phyloP scores from a whole-genome alignment of 2,329 filamentous ascomycete genomes.

The Trichothecium sympodiale region DNA sequence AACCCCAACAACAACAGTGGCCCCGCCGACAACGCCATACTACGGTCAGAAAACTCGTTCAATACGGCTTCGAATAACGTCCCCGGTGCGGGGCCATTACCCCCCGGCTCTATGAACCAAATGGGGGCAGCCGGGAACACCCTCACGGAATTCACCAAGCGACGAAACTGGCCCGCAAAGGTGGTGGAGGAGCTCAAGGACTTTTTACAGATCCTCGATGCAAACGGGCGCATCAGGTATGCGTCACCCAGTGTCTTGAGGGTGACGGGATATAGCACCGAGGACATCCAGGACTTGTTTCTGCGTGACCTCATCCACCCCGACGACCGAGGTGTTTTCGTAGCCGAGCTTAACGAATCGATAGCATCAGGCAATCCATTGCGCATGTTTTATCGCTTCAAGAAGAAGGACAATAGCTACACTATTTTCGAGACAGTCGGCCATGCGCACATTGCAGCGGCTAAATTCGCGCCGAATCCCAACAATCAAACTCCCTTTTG shows the following conservation, averaged over 20 bases:
- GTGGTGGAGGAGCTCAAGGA: constrained; percentile 86
- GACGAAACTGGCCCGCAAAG: constrained; percentile 72
- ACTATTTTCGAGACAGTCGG: constrained; percentile 85
- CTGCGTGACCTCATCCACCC: constrained; percentile 76
- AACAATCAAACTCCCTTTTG: constrained; percentile 61
- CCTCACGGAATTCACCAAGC: constrained; percentile 48
- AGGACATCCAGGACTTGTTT: constrained; percentile 63
- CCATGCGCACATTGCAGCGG: constrained; percentile 74
- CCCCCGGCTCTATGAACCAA: constrained; percentile 25
- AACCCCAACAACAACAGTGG: constrained; percentile 6
- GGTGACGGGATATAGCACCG: constrained; percentile 64
- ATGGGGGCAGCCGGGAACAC: constrained; percentile 26
- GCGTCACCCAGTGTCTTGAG: constrained; percentile 67
- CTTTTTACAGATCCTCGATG: constrained; percentile 76
- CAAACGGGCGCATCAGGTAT: constrained; percentile 74
- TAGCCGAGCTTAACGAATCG: constrained; percentile 79
- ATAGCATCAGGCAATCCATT: constrained; percentile 71
- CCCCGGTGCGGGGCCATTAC: constrained; percentile 29
- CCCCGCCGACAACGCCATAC: constrained; percentile 17
- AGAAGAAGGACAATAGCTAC: constrained; percentile 59
- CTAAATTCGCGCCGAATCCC: constrained; percentile 51
- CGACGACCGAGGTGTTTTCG: constrained; percentile 74
- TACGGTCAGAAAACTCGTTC: constrained; percentile 21
- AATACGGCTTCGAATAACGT: constrained; percentile 23
- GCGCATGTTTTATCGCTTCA: constrained; percentile 80